These are phyloP conservation scores for Pulveroboletus sp. DNA, from an alignment of 768 basidiomycete genomes.

Conservation along the genomic window DNA sequence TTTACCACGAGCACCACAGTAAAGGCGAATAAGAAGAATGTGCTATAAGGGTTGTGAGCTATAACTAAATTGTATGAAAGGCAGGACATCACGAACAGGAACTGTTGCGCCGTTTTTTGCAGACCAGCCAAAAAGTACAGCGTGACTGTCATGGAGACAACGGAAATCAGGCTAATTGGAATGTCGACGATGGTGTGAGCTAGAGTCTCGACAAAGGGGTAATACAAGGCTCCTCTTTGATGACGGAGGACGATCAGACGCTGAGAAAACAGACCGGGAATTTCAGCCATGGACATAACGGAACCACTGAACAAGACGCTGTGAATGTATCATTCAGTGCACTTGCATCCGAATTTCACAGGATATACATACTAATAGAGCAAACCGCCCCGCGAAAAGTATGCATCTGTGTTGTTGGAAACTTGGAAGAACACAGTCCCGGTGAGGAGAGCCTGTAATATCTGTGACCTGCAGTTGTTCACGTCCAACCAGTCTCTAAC, in stretches of 20 bases:
- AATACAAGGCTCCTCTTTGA: slow-evolving; percentile 42
- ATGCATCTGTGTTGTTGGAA: slow-evolving; percentile 29
- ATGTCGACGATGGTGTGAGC: slow-evolving; percentile 43
- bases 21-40: slow-evolving; percentile 50
- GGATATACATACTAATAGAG: slow-evolving; percentile 58
- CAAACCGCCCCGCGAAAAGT: slow-evolving; percentile 62
- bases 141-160: slow-evolving; percentile 2
- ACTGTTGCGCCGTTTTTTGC: slow-evolving; percentile 16
- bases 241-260: slow-evolving; percentile 42
- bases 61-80: slow-evolving; percentile 15
- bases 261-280: slow-evolving; percentile 41
- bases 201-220: slow-evolving; percentile 43
- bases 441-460: slow-evolving; percentile 18
- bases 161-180: slow-evolving; percentile 33
- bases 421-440: slow-evolving; percentile 41
- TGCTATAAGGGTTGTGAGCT: slow-evolving; percentile 43
- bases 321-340: slow-evolving; percentile 23
- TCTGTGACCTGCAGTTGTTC: slow-evolving; percentile 32
- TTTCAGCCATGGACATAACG: slow-evolving; percentile 49
- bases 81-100: slow-evolving; percentile 13
- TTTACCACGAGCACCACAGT: slow-evolving; percentile 61
- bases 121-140: slow-evolving; percentile 21
- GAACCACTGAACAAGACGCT: slow-evolving; percentile 47
- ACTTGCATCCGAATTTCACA: not conserved
- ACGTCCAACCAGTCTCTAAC: slow-evolving; percentile 1